Base-by-base conservation (phyloP, 108 stramenopile species). In the Thalassiosira profunda region DNA sequence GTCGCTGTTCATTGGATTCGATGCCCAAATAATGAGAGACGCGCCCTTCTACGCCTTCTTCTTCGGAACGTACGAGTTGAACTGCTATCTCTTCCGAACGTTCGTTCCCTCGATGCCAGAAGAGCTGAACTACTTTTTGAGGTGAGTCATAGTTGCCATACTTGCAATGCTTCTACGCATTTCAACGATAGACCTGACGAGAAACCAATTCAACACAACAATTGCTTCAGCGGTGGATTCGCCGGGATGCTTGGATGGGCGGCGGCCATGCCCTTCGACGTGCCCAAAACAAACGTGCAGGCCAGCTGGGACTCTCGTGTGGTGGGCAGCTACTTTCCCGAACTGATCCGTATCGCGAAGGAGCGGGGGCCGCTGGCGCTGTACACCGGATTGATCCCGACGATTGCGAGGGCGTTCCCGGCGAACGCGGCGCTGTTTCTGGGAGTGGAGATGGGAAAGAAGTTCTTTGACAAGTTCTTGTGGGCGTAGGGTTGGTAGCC, bases 231-330 rank as follows among this genome's bases (percentile, higher is more conserved):
- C 61, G 95, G 95, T 61, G 95, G 95, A 30, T 79, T 96, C 31
- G 95, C 95, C 1, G 95, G 95, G 24, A 92, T 93, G 89, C 52
- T 88, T 42, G 92, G 89, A 37, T 96, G 95, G 95, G 44, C 80
- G 38, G 74, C 90, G 14, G 94, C 93, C 30, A 94, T 94, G 90
- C 93, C 88, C 6, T 92, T 96, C 66, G 95, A 96, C 79, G 95
- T 96, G 5, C 95, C 95, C 8, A 96, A 96, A 66, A 96, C 95
- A 25, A 93, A 93, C 70, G 87, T 96, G 5, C 95, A 96, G 72
- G 72, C 88, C n/a, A 81, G 88, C 6, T 92, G 88, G 75, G 89
- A 93, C 53, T 81, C 86, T 63, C 83, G 84, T 45, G 87, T 96
- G 17, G 69, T 93, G 28, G 95, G 95, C 1, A 84, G 80, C 37